Base-by-base conservation (phyloP, 371 early-diverging fungal genomes). In the Mucor irregularis region DNA sequence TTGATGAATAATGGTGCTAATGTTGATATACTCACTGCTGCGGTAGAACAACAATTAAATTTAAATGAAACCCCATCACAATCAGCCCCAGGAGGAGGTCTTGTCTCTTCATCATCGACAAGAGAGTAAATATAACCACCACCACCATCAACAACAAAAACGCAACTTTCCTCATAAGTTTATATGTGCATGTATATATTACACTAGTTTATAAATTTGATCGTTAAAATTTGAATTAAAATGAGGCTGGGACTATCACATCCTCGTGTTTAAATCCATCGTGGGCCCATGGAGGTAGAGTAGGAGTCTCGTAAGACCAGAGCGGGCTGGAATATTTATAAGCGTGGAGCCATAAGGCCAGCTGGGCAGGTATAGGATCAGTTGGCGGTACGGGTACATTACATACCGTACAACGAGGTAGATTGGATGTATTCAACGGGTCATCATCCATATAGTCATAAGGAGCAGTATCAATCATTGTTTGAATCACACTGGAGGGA, bases 291-390 rank as follows among this genome's bases (percentile, higher is more conserved):
- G 58, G 74, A 4, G 97, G 97, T 47, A 87, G 56, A 8, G 25
- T 5, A 22, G 74, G 71, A 0, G 96, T 90, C 62, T 92, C 87
- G 66, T 81, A 92, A 0, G 78, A 54, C 89, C 91, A 90, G 0
- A 73, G 78, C n/a, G 74, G 61, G 0, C 86, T 85, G 19, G 77
- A 58, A 65, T 94, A 94, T 56, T 78, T 80, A 74, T 81, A 88
- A 3, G 92, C 90, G 68, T 96, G 95, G 35, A 96, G 79, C 85
- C 89, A 96, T 51, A 97, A 88, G 10, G 68, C 61, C 34, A 92
- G 71, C 53, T 92, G 81, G 24, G 84, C 81, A 7, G 80, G 81
- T 4, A 56, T 61, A 4, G 93, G 93, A 53, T 95, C 95, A 0
- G 68, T 62, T 30, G 78, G 62, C 26, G 81, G 46, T 9, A 64